Evolutionary conservation across 1,139 yeast genomes (phyloP), one percentile per base, ranked within the genome.

Genomic region (Suhomyces bokatorum): DNA sequence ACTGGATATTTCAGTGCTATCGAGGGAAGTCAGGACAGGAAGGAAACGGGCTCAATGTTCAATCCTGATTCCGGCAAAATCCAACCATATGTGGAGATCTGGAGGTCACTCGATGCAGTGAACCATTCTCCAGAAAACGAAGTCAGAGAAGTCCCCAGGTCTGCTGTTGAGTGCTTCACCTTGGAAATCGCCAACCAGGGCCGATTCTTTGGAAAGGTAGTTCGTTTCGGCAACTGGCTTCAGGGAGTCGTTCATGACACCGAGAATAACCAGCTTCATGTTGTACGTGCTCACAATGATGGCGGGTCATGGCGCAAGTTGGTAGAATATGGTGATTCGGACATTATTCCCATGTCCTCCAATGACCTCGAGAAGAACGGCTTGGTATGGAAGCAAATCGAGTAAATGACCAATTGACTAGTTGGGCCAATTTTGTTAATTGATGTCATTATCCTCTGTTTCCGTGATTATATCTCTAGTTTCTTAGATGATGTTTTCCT

Each of bases 21-120:
- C 35, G 67, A 59, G 10, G 67, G 64, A 20, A 72, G 76, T 9
- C 69, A 70, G 13, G 76, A 71, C 45, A 65, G 84, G 35, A 66
- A 66, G 40, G 87, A 82, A 54, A 68, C 73, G 0, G 87, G 87
- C 0, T 50, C 53, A 3, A 80, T 82, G 86, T 52, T 56, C 16
- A 78, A 80, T 52, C 71, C 78, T 1, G 72, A 51, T 3, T 69
- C 81, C 0, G 77, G 78, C 0, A 52, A 57, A n/a, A 54, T 60
- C 6, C 75, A 74, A 46, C 66, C 66, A 6, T 82, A 80, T 52
- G 64, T 74, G 29, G 87, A 82, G 59, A 66, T 78, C 17, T 82
- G 87, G 87, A 60, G 82, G 52, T 70, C 78, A 8, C 56, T 81
- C 29, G 77, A 78, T 54, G 73, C 81, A 1, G 40, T 51, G 3